Base-by-base conservation (phyloP, 805 yeast species). In the Kluyveromyces starmeri region DNA sequence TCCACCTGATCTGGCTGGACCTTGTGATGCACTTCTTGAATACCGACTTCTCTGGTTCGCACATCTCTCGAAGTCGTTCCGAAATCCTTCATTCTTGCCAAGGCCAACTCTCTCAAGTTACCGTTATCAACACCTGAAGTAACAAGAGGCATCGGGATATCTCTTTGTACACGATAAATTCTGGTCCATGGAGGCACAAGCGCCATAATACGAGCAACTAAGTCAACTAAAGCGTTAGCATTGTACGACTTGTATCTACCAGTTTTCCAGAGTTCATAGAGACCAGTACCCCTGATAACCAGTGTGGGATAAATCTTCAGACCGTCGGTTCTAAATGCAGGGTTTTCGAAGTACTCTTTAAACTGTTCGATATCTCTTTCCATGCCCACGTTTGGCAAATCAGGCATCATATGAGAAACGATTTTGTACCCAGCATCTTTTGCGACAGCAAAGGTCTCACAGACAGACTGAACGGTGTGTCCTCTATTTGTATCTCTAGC, bases 381-480 rank as follows among this genome's bases (percentile, higher is more conserved):
- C 95, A 89, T 84, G 13, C 97, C 98, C 39, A 92, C 96, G 52
- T 92, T 92, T 12, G 98, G 98, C 50, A 92, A 68, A 66, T 92
- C 98, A 11, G 98, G 98, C 98, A 92, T 92, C 98, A 92, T 92
- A 63, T 92, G 98, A 45, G 94, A 78, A 16, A 92, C 98, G 35
- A 92, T 95, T 57, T 92, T 92, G 61, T 88, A 92, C 10, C 98
- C 98, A 1, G 98, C 89, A 60, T 92, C 98, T 56, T 92, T 92
- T n/a, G 97, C 94, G 29, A 82, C 75, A 1, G 84, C 83, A 65
- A 92, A 92, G 0, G 97, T 92, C 53, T 89, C 94, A 60, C 96
- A 83, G 7, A 92, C 98, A 2, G 97, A 77, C 56, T 79, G 81
- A 15, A 92, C 98, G 0, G 98, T 92, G 53, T 92, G 98, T 3